A percentile compares a stretch with the other conserved stretches of the same genome.
phyloP scores from a whole-genome alignment of 1,284 basidiomycete genomes.

The Xerocomus minutiporus region DNA sequence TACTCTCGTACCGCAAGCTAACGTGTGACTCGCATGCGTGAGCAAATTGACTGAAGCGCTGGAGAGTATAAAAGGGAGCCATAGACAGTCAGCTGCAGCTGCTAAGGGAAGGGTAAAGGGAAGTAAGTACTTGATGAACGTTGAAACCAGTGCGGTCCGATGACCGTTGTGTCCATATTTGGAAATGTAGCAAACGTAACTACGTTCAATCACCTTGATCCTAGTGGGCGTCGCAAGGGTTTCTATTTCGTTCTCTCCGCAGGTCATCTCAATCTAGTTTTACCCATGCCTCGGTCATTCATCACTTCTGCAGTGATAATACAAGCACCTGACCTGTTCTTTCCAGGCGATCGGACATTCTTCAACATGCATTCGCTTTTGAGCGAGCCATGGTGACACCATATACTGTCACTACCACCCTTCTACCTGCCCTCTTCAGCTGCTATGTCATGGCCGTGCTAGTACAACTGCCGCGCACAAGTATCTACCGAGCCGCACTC shows the following conservation, averaged over 20 bases:
- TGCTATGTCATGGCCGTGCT: slow-evolving; percentile 30
- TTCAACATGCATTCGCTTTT: slow-evolving; percentile 13
- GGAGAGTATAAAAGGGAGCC: too few relatives aligned
- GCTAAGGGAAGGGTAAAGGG: too few relatives aligned
- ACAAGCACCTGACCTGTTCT: slow-evolving; percentile 5
- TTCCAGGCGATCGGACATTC: slow-evolving; percentile 8
- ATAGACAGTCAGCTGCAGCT: neutral
- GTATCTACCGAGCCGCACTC: slow-evolving; percentile 18
- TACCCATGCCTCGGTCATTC: slow-evolving; percentile 21
- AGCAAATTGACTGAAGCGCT: too few relatives aligned
- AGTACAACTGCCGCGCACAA: slow-evolving; percentile 25
- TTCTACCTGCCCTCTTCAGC: slow-evolving; percentile 17
- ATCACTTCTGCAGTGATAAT: neutral
- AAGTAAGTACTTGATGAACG: too few relatives aligned
- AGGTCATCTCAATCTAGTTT: neutral
- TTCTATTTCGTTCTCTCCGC: neutral
- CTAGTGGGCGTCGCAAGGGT: too few relatives aligned
- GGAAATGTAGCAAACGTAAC: too few relatives aligned
- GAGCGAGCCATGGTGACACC: slow-evolving; percentile 19
- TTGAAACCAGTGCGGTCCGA: too few relatives aligned
- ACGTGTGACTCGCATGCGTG: too few relatives aligned
- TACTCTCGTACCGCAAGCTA: too few relatives aligned
- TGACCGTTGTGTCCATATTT: too few relatives aligned
- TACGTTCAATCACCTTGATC: too few relatives aligned
- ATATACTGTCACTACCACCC: slow-evolving; percentile 16